Evolutionary conservation across 2,329 filamentous ascomycete species (phyloP).

Genomic region (Fusarium sterilihyphosum): DNA sequence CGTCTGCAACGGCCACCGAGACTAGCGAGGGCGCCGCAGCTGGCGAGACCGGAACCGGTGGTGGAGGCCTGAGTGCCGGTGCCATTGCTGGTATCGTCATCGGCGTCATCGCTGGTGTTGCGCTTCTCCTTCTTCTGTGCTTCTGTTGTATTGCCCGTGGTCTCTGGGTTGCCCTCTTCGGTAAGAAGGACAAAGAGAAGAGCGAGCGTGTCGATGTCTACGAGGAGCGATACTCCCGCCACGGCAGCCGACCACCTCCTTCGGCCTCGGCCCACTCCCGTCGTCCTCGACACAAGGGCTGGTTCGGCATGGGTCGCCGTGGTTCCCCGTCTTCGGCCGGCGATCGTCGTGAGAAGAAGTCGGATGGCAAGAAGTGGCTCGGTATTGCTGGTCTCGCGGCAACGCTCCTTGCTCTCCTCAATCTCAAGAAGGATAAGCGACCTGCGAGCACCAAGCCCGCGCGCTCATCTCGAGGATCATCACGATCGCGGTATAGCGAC

Average conservation of each 20-base stretch:
- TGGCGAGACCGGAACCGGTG: conserved; percentile 46
- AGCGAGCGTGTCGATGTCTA: conserved; percentile 67
- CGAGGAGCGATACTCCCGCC: conserved; percentile 69
- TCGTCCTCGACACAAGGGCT: conserved; percentile 65
- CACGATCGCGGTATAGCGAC: conserved; percentile 61
- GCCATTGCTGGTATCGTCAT: conserved; percentile 86
- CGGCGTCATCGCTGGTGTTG: conserved; percentile 73
- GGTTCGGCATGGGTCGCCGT: conserved; percentile 61
- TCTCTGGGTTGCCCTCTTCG: conserved; percentile 71
- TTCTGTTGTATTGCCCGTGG: conserved; percentile 77
- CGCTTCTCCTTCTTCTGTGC: conserved; percentile 75
- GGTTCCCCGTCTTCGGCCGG: conserved; percentile 51
- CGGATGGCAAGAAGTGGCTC: conserved; percentile 61
- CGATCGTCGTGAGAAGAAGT: conserved; percentile 58
- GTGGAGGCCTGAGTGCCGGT: conserved; percentile 69
- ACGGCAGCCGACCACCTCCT: conserved; percentile 52
- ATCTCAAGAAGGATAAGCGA: conserved; percentile 62
- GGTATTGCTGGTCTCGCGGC: conserved; percentile 62
- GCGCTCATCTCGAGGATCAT: conserved; percentile 53
- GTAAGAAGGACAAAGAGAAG: conserved; percentile 61
- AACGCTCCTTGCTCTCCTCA: conserved; percentile 64
- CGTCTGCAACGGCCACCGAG: conserved; percentile 61
- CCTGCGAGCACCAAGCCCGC: conserved; percentile 52
- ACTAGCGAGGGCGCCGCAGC: conserved; percentile 49
- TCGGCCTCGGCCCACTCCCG: conserved; percentile 52